Conservation (phyloP, 768 basidiomycete species). For the Podaxis sp. region DNA sequence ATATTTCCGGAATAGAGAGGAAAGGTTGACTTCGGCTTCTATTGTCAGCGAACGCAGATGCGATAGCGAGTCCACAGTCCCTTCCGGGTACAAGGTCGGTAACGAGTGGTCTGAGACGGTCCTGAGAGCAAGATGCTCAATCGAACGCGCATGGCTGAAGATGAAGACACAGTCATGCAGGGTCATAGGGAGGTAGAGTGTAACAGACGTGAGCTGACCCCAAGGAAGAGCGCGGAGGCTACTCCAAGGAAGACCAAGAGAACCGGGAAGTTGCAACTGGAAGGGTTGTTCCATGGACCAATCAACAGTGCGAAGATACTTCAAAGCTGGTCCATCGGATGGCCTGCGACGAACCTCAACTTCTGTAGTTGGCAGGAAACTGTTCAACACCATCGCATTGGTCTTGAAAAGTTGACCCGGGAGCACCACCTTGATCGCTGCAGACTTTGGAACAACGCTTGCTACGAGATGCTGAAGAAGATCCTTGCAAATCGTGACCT, state of each 20-base stretch:
- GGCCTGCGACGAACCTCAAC: neutral
- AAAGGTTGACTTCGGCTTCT: neutral
- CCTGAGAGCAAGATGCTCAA: slow-evolving; percentile 6
- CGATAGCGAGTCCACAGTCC: neutral
- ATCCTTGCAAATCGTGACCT: neutral
- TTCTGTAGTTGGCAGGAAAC: neutral
- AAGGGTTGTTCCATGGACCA: slow-evolving; percentile 3
- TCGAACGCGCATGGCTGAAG: neutral
- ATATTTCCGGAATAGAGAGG: neutral
- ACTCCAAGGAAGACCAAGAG: slow-evolving; percentile 7
- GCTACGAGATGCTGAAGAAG: slow-evolving; percentile 1
- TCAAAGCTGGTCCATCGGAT: neutral
- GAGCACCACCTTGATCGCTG: neutral
- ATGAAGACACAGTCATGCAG: slow-evolving; percentile 9
- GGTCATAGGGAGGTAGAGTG: neutral
- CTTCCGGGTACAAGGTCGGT: neutral
- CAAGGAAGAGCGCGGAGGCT: slow-evolving; percentile 5
- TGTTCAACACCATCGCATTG: neutral
- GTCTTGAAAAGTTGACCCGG: neutral
- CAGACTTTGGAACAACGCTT: neutral
- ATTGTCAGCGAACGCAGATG: slow-evolving; percentile 6
- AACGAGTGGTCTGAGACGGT: neutral
- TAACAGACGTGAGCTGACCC: slow-evolving; percentile 4
- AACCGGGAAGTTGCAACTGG: neutral
- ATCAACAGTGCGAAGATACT: neutral